Evolutionary conservation across 257 asterid species (phyloP), one percentile per base, ranked within the genome.

Genomic region (Cinchona pubescens): DNA sequence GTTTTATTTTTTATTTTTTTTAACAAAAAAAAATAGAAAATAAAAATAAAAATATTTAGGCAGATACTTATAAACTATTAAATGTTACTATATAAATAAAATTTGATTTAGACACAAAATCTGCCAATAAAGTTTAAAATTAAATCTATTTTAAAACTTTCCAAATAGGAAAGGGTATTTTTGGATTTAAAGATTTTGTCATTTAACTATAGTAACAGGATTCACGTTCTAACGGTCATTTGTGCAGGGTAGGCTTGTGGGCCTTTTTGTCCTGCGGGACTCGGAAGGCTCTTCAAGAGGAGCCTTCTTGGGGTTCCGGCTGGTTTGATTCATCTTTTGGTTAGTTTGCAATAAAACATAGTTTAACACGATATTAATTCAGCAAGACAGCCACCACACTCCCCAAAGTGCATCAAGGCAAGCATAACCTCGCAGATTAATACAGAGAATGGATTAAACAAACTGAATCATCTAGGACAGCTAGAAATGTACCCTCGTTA

Each of bases 151-250:
- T n/a, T n/a, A n/a, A n/a, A n/a, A n/a, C n/a, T n/a, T n/a, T n/a
- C n/a, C n/a, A n/a, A n/a, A n/a, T n/a, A n/a, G 66, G 10, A 58
- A 30, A 77, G 65, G 78, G 73, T 51, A 84, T 69, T 69, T n/a
- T 18, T 73, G 18, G 29, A 37, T 65, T 51, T 60, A 73, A 67
- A 35, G 30, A 53, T 51, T 53, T 45, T 45, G 59, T 78, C 69
- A 78, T 75, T 3, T 4, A 0, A 40, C 5, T 4, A 10, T 40
- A 40, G 45, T 7, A 40, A 30, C 69, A 59, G 43, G 63, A 19
- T 27, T 12, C 7, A 3, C 29, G 35, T 42, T 40, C 51, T 45
- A 89, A 89, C 94, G 94, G 94, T 84, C 88, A 81, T 18, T 71
- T 85, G 78, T 83, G 79, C 16, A 38, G 46, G 75, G 42, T 78